Evolutionary conservation across 2,329 filamentous ascomycete genomes (phyloP).

Genomic region (Fusarium veterinarium): DNA sequence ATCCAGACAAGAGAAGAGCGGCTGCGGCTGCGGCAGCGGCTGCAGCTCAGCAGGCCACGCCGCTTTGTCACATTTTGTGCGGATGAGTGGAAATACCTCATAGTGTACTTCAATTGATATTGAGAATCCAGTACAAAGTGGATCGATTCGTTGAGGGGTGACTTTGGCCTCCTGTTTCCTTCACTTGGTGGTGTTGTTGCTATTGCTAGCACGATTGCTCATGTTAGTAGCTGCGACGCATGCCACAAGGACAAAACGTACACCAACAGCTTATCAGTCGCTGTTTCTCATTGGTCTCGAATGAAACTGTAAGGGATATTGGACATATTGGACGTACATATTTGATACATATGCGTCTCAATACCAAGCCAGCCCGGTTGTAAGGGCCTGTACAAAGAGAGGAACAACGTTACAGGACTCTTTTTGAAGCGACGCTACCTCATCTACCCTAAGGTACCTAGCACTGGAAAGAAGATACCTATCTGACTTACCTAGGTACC

Average conservation of each 20-base stretch:
- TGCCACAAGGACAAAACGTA: neutral
- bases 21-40: neutral
- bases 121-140: conserved; percentile 8
- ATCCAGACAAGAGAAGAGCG: conserved; percentile 25
- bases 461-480: too few species aligned
- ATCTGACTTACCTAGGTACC: too few species aligned
- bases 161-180: conserved; percentile 26
- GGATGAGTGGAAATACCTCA: conserved; percentile 43
- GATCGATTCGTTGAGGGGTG: conserved; percentile 26
- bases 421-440: neutral
- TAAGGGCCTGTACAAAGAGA: neutral
- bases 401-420: neutral
- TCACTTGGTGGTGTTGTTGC: neutral
- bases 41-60: conserved; percentile 29
- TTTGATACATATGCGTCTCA: neutral
- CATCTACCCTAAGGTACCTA: too few species aligned
- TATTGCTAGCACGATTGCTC: neutral
- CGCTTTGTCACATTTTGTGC: conserved; percentile 34
- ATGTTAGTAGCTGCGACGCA: neutral
- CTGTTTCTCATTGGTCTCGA: neutral
- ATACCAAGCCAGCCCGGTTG: neutral
- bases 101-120: conserved; percentile 14
- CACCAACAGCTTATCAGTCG: neutral
- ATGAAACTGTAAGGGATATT: neutral
- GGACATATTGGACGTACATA: neutral